A percentile compares a stretch with the other conserved stretches of the same genome.
phyloP scores from a whole-genome alignment of 306 rosid species.

The Citrullus mucosospermus region DNA sequence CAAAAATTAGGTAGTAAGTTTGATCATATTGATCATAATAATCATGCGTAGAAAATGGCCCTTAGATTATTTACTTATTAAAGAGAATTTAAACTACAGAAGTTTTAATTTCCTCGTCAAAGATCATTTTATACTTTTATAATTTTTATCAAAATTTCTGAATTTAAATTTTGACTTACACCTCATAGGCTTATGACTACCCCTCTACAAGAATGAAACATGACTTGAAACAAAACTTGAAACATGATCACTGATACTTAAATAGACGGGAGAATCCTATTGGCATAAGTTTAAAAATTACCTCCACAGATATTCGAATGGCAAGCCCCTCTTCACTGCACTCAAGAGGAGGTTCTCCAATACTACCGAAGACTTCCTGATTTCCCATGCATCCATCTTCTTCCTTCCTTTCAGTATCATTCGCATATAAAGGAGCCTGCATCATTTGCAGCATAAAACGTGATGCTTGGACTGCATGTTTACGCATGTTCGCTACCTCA shows the following conservation, averaged over 20 bases:
- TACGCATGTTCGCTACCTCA: conserved; percentile 64
- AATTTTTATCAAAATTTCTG: not conserved
- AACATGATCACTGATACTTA: not conserved
- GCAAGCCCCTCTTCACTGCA: conserved; percentile 86
- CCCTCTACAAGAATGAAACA: not conserved
- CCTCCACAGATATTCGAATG: conserved; percentile 77
- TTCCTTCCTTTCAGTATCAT: conserved; percentile 35
- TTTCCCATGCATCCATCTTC: conserved; percentile 23
- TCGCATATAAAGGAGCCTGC: conserved; percentile 55
- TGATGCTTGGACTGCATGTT: conserved; percentile 88
- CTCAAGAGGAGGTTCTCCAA: conserved; percentile 50
- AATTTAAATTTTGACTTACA: not conserved
- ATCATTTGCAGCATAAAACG: conserved; percentile 95
- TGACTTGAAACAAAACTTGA: not conserved
- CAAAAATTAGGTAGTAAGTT: not conserved
- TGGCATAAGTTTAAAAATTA: conserved; percentile 6
- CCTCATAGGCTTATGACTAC: not conserved
- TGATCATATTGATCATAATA: not conserved
- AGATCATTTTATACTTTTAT: not conserved
- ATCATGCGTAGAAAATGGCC: not conserved
- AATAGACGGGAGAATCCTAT: not conserved
- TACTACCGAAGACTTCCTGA: conserved; percentile 34
- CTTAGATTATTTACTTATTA: not conserved
- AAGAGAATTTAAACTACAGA: not conserved
- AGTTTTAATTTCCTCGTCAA: not conserved